These are phyloP conservation scores for Cucurbita pepo DNA, from an alignment of 306 rosid genomes.

Conservation along the genomic window DNA sequence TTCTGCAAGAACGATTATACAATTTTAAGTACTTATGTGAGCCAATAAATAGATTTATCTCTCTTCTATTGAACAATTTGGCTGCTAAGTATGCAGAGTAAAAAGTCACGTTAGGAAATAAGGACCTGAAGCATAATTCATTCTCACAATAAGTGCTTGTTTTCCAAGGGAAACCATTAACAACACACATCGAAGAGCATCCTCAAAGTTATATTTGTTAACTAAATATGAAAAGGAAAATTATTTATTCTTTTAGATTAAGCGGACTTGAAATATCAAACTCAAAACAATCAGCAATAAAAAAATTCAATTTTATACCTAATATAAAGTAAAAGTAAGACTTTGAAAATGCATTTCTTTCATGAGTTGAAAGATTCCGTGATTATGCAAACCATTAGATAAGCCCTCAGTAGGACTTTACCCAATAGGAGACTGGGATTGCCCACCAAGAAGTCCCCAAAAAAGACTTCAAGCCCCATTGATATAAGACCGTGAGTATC, in stretches of 20 bases:
- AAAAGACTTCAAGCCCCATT: not conserved
- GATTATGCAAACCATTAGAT: not conserved
- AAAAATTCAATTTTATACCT: not conserved
- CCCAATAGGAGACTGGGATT: not conserved
- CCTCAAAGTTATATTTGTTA: not conserved
- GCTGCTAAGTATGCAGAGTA: not conserved
- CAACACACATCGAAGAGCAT: not conserved
- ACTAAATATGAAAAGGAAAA: not conserved
- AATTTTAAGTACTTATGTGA: not conserved
- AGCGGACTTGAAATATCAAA: not conserved
- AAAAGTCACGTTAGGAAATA: not conserved
- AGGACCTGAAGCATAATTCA: not conserved
- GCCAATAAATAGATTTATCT: not conserved
- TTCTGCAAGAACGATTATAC: constrained; percentile 38
- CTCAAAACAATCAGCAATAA: not conserved
- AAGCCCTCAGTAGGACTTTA: not conserved
- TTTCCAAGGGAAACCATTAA: not conserved
- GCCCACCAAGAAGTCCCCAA: not conserved
- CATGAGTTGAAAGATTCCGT: not conserved
- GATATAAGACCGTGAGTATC: not conserved
- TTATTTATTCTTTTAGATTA: not conserved
- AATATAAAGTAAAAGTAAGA: not conserved
- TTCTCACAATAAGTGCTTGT: not conserved
- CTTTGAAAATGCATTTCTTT: not conserved
- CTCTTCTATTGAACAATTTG: not conserved